Conservation (phyloP, 306 rosid species). For the Prunus padus region DNA sequence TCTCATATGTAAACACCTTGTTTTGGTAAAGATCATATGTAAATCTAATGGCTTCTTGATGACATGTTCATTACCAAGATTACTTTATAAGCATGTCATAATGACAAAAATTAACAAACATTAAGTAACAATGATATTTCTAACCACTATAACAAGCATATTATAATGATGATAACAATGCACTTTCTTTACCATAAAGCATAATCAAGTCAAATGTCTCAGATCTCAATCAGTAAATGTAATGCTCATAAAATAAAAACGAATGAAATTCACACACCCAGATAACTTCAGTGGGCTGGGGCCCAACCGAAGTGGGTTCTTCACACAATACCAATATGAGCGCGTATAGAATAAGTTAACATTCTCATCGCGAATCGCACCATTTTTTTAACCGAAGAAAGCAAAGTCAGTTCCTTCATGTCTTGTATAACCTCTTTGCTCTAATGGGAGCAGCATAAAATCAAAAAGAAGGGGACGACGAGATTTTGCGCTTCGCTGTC, state of each 20-base stretch:
- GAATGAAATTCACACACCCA: background rate
- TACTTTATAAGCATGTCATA: background rate
- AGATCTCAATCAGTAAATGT: background rate
- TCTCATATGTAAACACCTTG: too few species aligned
- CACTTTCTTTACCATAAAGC: background rate
- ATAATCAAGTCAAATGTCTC: background rate
- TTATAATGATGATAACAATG: background rate
- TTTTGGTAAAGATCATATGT: too few species aligned
- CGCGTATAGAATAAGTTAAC: background rate
- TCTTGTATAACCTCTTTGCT: background rate
- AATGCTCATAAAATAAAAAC: background rate
- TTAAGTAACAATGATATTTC: background rate
- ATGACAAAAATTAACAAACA: background rate
- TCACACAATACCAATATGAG: background rate
- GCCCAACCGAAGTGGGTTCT: background rate
- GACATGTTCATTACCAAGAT: too few species aligned
- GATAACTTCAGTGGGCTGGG: background rate
- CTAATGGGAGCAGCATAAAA: background rate
- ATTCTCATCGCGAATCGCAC: background rate
- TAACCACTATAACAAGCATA: background rate
- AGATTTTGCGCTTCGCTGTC: background rate
- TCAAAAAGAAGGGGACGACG: background rate
- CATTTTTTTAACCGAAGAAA: background rate
- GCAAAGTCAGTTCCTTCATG: background rate
- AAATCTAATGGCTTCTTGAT: too few species aligned